A percentile compares a stretch with the other conserved stretches of the same genome.
Evolutionary conservation across 163 green algal species (phyloP).

Genomic region (Picocystis sp.): DNA sequence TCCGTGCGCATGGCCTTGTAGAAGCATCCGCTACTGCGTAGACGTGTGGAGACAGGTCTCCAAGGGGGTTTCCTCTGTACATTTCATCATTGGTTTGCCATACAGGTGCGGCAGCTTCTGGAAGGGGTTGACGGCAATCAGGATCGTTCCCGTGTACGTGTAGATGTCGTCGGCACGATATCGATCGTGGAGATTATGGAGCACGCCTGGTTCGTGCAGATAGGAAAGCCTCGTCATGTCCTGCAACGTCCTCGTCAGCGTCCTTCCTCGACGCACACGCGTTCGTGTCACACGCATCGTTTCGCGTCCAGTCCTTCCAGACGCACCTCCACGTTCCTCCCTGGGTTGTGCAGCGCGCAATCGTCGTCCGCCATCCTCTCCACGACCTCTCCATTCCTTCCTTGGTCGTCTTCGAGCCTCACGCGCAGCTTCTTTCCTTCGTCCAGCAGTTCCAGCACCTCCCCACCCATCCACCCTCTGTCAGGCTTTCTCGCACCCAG

Average conservation of each 20-base stretch:
- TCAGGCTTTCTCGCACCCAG: too few species aligned
- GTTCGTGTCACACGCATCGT: neutral
- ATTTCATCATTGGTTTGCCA: conserved; percentile 95
- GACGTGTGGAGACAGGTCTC: conserved; percentile 87
- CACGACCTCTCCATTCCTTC: conserved; percentile 18
- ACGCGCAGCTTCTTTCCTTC: too few species aligned
- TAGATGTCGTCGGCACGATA: conserved; percentile 44
- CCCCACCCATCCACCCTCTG: too few species aligned
- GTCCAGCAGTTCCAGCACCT: too few species aligned
- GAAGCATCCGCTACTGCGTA: conserved; percentile 88
- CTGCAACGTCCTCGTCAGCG: conserved; percentile 31
- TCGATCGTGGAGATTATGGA: conserved; percentile 78
- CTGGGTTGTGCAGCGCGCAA: conserved; percentile 65
- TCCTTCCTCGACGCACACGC: conserved; percentile 1
- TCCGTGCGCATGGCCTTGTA: conserved; percentile 76
- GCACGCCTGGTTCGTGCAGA: conserved; percentile 92
- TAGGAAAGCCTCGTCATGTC: conserved; percentile 97
- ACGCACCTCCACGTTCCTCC: conserved; percentile 62
- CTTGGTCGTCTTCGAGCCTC: too few species aligned
- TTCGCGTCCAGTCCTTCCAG: neutral
- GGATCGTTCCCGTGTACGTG: conserved; percentile 92
- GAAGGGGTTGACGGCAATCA: conserved; percentile 99
- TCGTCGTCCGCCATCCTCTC: conserved; percentile 49
- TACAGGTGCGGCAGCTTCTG: conserved; percentile 82
- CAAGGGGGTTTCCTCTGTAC: conserved; percentile 54